Conservation (phyloP, 2,329 filamentous ascomycete genomes). For the Penicillium oxalicum region DNA sequence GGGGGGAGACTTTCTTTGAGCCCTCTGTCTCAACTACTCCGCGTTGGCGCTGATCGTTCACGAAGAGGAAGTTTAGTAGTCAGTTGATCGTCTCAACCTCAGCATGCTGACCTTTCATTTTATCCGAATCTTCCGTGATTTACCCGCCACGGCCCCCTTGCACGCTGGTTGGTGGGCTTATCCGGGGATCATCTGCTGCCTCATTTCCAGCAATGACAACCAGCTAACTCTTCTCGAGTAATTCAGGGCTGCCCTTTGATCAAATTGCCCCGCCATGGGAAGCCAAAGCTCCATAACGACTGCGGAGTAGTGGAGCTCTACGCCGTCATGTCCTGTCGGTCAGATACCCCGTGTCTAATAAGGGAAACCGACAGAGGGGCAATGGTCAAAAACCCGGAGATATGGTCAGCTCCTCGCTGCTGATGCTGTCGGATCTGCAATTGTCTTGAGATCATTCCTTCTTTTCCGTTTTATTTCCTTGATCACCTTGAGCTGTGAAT, state of each 20-base stretch:
- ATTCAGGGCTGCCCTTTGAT: background rate
- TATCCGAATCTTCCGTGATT: constrained; percentile 15
- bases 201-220: too few species aligned
- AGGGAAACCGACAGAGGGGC: background rate
- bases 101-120: background rate
- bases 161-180: constrained; percentile 9
- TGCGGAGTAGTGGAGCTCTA: constrained; percentile 2
- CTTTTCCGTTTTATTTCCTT: too few species aligned
- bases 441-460: too few species aligned
- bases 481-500: too few species aligned
- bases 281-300: background rate
- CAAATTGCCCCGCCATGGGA: background rate
- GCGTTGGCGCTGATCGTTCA: too few species aligned
- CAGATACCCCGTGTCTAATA: constrained; percentile 12
- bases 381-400: constrained; percentile 1
- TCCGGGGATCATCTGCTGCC: background rate
- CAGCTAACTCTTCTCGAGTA: background rate
- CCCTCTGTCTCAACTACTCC: too few species aligned
- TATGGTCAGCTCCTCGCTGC: background rate
- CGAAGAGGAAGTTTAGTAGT: too few species aligned
- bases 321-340: constrained; percentile 8
- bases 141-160: constrained; percentile 5
- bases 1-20: too few species aligned
- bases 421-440: background rate
- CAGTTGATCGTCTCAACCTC: too few species aligned